Percentiles rank a stretch among this genome's conserved stretches.
These are phyloP conservation scores for Ambrosia artemisiifolia DNA, from an alignment of 129 eudicot species.

Conservation along the genomic window DNA sequence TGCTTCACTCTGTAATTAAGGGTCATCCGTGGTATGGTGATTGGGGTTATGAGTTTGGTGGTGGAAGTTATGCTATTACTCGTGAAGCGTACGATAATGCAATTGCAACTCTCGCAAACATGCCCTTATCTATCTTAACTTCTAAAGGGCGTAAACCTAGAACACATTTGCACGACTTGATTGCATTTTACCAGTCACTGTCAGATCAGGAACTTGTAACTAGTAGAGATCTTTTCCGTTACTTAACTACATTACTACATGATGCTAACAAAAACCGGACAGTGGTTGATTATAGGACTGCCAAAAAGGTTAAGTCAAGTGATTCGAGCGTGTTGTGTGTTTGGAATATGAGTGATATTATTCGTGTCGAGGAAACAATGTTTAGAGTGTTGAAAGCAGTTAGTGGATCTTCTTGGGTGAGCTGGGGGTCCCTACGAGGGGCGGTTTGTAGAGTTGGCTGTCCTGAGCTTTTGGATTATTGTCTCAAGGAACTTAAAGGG, in stretches of 20 bases:
- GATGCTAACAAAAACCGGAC: conserved; percentile 40
- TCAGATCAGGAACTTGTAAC: conserved; percentile 65
- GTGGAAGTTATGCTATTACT: conserved; percentile 78
- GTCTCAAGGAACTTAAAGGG: conserved; percentile 86
- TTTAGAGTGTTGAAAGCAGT: conserved; percentile 75
- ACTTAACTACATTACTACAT: conserved; percentile 54
- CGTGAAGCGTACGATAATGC: conserved; percentile 54
- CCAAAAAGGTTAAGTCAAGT: conserved; percentile 43
- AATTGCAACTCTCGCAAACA: conserved; percentile 56
- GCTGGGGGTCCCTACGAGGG: conserved; percentile 80
- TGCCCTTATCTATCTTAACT: conserved; percentile 50
- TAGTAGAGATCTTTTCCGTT: conserved; percentile 63
- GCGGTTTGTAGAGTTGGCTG: conserved; percentile 82
- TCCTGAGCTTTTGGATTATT: conserved; percentile 84
- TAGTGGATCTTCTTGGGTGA: conserved; percentile 75
- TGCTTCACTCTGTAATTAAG: conserved; percentile 64
- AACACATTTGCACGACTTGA: conserved; percentile 64
- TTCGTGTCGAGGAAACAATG: conserved; percentile 83
- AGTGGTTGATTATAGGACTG: conserved; percentile 26
- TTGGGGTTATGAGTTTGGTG: conserved; percentile 92
- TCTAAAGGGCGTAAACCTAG: conserved; percentile 73
- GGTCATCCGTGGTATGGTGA: conserved; percentile 97
- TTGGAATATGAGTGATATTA: conserved; percentile 56
- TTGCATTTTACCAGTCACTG: conserved; percentile 63
- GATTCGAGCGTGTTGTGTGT: conserved; percentile 53